Evolutionary conservation across 192 early-diverging fungal genomes (phyloP).

Genomic region (Diversispora eburnea): DNA sequence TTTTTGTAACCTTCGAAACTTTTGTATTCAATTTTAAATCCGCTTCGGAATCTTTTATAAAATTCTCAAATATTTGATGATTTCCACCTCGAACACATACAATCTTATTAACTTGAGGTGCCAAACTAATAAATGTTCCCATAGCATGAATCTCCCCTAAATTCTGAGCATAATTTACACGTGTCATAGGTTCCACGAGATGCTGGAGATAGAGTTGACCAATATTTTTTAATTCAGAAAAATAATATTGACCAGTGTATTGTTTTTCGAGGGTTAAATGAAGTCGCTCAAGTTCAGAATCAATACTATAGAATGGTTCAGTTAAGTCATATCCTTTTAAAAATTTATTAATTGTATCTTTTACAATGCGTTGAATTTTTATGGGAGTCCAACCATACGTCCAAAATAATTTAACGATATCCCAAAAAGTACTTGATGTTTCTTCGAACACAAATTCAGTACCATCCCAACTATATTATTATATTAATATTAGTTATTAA

Average conservation of each 20-base stretch:
- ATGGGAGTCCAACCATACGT: conserved; percentile 46
- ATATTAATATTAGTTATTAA: not conserved
- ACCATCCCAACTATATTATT: conserved; percentile 48
- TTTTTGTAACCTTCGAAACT: conserved; percentile 36
- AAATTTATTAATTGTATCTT: conserved; percentile 28
- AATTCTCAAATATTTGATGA: conserved; percentile 57
- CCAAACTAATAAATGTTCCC: conserved; percentile 54
- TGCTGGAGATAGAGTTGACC: conserved; percentile 42
- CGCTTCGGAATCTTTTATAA: conserved; percentile 43
- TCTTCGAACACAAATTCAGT: conserved; percentile 52
- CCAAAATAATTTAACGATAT: conserved; percentile 37
- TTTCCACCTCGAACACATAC: conserved; percentile 51
- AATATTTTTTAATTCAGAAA: conserved; percentile 36
- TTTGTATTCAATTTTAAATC: conserved; percentile 45
- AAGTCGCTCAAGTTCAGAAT: conserved; percentile 30
- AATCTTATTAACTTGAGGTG: conserved; percentile 41
- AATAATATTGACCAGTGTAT: conserved; percentile 37
- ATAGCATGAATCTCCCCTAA: conserved; percentile 56
- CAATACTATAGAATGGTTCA: conserved; percentile 36
- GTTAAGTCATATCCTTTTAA: conserved; percentile 37
- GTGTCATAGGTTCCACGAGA: conserved; percentile 53
- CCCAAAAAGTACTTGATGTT: conserved; percentile 40
- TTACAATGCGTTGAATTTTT: conserved; percentile 40
- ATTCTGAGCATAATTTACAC: conserved; percentile 65
- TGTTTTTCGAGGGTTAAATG: conserved; percentile 30